Percentiles rank a stretch among this genome's conserved stretches.
phyloP scores from a whole-genome alignment of 257 asterid species.

The Capsicum baccatum region DNA sequence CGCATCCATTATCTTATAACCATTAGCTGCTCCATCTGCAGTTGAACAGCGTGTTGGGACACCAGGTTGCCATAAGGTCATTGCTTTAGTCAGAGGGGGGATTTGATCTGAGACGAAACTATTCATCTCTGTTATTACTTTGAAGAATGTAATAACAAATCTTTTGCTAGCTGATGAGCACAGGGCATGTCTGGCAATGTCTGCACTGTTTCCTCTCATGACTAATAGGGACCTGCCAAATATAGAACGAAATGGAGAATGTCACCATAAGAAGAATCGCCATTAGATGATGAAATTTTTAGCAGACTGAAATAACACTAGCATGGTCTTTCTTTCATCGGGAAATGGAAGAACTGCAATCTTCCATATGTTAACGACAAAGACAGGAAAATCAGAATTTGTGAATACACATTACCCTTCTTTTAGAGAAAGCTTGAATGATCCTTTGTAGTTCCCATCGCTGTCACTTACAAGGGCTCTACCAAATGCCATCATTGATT shows the following conservation, averaged over 20 bases:
- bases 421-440: constrained; percentile 75
- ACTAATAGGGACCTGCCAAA: constrained; percentile 77
- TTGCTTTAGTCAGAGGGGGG: constrained; percentile 47
- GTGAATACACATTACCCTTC: constrained; percentile 69
- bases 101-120: constrained; percentile 36
- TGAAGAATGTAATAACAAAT: constrained; percentile 79
- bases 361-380: constrained; percentile 1
- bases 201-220: constrained; percentile 94
- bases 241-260: constrained; percentile 13
- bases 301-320: background rate
- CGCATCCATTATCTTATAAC: constrained; percentile 38
- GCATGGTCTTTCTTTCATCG: background rate
- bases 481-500: constrained; percentile 96
- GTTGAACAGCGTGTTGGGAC: constrained; percentile 51
- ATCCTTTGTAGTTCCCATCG: constrained; percentile 86
- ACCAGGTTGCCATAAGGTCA: constrained; percentile 86
- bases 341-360: background rate
- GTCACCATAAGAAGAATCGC: background rate
- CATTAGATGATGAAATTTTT: background rate
- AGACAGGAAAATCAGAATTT: background rate
- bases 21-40: constrained; percentile 40
- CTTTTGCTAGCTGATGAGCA: constrained; percentile 84
- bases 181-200: constrained; percentile 89
- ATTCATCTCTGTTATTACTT: constrained; percentile 60
- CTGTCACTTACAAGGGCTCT: constrained; percentile 71